These are phyloP conservation scores for Fraxinus nigra DNA, from an alignment of 305 asterid genomes.

Conservation along the genomic window DNA sequence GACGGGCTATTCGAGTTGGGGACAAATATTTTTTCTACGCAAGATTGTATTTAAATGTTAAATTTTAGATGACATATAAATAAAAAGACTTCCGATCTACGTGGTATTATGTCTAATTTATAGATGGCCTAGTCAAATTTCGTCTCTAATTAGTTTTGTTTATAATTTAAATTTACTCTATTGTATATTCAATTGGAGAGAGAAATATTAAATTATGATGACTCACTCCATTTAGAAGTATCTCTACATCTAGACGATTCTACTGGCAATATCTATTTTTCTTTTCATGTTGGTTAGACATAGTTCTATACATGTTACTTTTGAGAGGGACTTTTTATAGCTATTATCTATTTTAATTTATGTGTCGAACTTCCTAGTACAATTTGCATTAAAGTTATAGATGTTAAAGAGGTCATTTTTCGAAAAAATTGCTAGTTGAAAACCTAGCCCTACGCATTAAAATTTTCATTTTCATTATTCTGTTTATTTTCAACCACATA, in stretches of 20 bases:
- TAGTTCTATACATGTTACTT: neutral
- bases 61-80: neutral
- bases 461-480: too few relatives aligned
- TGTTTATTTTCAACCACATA: too few relatives aligned
- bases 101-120: neutral
- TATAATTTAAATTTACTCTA: neutral
- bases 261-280: too few relatives aligned
- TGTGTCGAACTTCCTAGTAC: neutral
- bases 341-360: too few relatives aligned
- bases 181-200: neutral
- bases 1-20: neutral
- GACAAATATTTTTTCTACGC: neutral
- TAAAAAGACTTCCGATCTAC: neutral
- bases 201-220: neutral
- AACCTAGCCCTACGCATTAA: too few relatives aligned
- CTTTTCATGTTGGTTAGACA: neutral
- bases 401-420: too few relatives aligned
- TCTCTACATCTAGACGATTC: neutral
- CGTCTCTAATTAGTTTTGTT: neutral
- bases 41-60: too few relatives aligned
- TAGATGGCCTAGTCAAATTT: neutral
- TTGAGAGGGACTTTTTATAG: too few relatives aligned
- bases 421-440: neutral
- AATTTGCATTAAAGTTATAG: too few relatives aligned
- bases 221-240: too few relatives aligned